Percentiles rank a stretch among this genome's conserved stretches.
Evolutionary conservation across 2,329 filamentous ascomycete genomes (phyloP).

Genomic region (Aspergillus fumigatiaffinis): DNA sequence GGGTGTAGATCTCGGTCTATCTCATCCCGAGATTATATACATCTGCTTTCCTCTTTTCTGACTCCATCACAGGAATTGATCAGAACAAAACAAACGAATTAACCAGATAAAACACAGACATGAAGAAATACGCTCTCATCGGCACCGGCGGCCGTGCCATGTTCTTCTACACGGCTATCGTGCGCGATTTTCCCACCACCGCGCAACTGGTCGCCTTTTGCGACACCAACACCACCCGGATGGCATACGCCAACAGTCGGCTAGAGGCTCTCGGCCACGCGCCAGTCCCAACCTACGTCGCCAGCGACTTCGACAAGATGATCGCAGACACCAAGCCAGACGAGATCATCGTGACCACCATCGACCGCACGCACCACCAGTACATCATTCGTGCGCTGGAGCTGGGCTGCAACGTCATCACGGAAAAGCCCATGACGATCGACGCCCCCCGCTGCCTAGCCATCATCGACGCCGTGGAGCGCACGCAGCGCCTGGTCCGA

Average conservation of each 20-base stretch:
- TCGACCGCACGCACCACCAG: slow-evolving; percentile 58
- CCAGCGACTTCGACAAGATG: slow-evolving; percentile 57
- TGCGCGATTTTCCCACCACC: slow-evolving; percentile 48
- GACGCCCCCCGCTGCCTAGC: slow-evolving; percentile 52
- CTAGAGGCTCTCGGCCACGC: slow-evolving; percentile 41
- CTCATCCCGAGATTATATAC: neutral
- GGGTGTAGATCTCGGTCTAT: too few species aligned
- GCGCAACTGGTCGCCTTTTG: slow-evolving; percentile 55
- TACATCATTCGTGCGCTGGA: slow-evolving; percentile 60
- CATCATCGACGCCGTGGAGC: slow-evolving; percentile 54
- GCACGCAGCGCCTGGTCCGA: slow-evolving; percentile 48
- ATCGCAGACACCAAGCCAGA: slow-evolving; percentile 53
- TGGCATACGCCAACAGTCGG: slow-evolving; percentile 51
- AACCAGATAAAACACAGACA: neutral
- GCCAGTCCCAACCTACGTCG: slow-evolving; percentile 52
- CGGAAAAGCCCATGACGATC: slow-evolving; percentile 64
- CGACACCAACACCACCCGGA: slow-evolving; percentile 58
- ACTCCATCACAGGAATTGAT: too few species aligned
- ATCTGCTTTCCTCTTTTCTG: neutral
- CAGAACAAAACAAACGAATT: neutral
- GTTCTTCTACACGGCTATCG: slow-evolving; percentile 60
- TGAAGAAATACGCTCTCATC: slow-evolving; percentile 30
- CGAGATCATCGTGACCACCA: slow-evolving; percentile 60
- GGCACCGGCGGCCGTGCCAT: slow-evolving; percentile 57
- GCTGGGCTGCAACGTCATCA: slow-evolving; percentile 58